Base-by-base conservation (phyloP, 768 basidiomycete species). In the Boletellus emodensis region DNA sequence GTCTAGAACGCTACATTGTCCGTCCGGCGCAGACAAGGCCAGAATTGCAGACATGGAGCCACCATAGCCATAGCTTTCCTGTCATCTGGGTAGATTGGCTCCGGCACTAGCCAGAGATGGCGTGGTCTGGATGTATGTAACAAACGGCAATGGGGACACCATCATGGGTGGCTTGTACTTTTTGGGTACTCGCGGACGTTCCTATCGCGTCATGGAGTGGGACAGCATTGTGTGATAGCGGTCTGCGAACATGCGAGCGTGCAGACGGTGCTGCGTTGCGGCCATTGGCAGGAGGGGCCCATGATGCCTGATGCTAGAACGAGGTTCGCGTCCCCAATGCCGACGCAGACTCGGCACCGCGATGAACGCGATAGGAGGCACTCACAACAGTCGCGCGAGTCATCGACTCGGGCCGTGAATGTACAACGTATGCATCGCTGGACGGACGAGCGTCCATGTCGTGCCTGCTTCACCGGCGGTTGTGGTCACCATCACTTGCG, bases 111-210 rank as follows among this genome's bases (percentile, higher is more conserved):
- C 60, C 37, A 26, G 67, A 82, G 35, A 80, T 67, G 1, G 81
- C 80, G 54, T 81, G 83, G 58, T 85, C 84, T 10, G 72, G 68
- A 56, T 86, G 83, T 26, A 71, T 3, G 20, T 20, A 20, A 28
- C 39, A 3, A 75, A 28, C 54, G 5, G 69, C 74, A 24, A 70
- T 57, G 8, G 52, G 59, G 12, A 72, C 48, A 40, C 68, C 80
- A 22, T 73, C 70, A 17, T 58, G 58, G 7, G 71, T 55, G 3
- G 77, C 77, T n/a, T 72, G 64, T 11, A 63, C 48, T 6, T 61
- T 66, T 40, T 83, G 66, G 2, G 66, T 66, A 0, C 53, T 66
- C 0, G 72, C 65, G 49, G 71, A 77, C 18, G 66, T 50, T n/a
- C 61, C 59, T 4, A 65, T 61, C 1, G 77, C 73, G 17, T 69